A percentile compares a stretch with the other conserved stretches of the same genome.
These are phyloP conservation scores for Kuraishia hungarica DNA, from an alignment of 805 yeast species.

Conservation along the genomic window DNA sequence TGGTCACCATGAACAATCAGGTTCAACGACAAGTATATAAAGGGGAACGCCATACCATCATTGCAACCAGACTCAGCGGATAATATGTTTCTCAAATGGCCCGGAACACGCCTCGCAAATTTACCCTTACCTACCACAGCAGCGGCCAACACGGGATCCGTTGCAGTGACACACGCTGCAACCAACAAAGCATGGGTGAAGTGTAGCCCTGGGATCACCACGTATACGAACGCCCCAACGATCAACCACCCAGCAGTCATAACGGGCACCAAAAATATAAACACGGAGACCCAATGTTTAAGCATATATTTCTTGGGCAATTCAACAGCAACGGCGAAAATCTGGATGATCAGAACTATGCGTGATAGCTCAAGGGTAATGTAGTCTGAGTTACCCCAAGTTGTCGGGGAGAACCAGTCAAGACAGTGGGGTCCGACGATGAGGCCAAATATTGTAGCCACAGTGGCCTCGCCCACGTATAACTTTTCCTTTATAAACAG, in stretches of 20 bases:
- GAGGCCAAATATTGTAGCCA: slow-evolving; percentile 54
- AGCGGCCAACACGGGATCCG: slow-evolving; percentile 69
- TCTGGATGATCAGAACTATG: slow-evolving; percentile 61
- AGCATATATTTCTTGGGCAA: slow-evolving; percentile 59
- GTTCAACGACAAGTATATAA: slow-evolving; percentile 50
- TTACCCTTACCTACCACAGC: slow-evolving; percentile 69
- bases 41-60: slow-evolving; percentile 69
- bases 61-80: slow-evolving; percentile 72
- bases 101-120: slow-evolving; percentile 60
- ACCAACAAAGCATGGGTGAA: slow-evolving; percentile 52
- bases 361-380: slow-evolving; percentile 53
- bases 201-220: slow-evolving; percentile 45
- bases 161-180: slow-evolving; percentile 67
- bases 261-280: slow-evolving; percentile 53
- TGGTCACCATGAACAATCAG: slow-evolving; percentile 42
- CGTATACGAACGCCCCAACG: slow-evolving; percentile 56
- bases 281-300: slow-evolving; percentile 48
- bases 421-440: slow-evolving; percentile 53
- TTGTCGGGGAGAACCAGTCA: slow-evolving; percentile 45
- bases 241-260: slow-evolving; percentile 68
- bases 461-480: slow-evolving; percentile 60
- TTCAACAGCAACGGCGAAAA: slow-evolving; percentile 66
- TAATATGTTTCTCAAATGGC: slow-evolving; percentile 49
- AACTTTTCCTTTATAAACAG: slow-evolving; percentile 49
- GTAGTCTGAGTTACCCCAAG: slow-evolving; percentile 48